Conservation (phyloP, 768 basidiomycete genomes). For the Chalciporus sphaerocephalus region DNA sequence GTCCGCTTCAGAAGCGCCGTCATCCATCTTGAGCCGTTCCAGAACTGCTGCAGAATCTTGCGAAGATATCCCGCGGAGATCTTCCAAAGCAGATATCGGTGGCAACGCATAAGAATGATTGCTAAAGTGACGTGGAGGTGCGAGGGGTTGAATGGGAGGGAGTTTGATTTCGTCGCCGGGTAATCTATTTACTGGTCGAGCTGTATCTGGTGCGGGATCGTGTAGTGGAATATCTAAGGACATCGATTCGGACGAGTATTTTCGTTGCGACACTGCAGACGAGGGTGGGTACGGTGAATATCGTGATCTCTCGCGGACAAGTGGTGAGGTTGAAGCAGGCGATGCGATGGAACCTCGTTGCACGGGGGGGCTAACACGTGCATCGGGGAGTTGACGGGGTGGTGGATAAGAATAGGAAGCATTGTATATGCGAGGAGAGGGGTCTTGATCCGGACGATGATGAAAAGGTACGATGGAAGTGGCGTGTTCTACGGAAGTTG, state of each 20-base stretch:
- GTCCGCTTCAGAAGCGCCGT: slow-evolving; percentile 28
- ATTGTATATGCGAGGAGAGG: slow-evolving; percentile 25
- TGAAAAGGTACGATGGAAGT: slow-evolving; percentile 9
- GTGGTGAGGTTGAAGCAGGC: slow-evolving; percentile 24
- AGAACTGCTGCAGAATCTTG: slow-evolving; percentile 64
- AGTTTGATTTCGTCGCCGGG: slow-evolving; percentile 37
- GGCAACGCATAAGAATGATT: slow-evolving; percentile 53
- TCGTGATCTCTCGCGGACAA: slow-evolving; percentile 28
- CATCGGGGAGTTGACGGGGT: slow-evolving; percentile 25
- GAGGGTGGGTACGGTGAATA: slow-evolving; percentile 47
- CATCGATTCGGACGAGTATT: slow-evolving; percentile 25
- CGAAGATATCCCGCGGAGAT: slow-evolving; percentile 47
- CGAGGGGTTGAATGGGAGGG: slow-evolving; percentile 40
- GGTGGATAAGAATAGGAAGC: slow-evolving; percentile 29
- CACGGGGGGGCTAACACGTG: slow-evolving; percentile 29
- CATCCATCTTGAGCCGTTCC: slow-evolving; percentile 56
- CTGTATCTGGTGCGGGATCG: slow-evolving; percentile 26
- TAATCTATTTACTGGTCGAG: slow-evolving; percentile 18
- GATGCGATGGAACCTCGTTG: slow-evolving; percentile 28
- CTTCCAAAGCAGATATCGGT: slow-evolving; percentile 67
- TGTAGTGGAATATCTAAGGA: slow-evolving; percentile 35
- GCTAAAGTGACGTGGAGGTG: slow-evolving; percentile 23
- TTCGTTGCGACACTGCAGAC: slow-evolving; percentile 20
- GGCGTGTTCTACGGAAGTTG: slow-evolving; percentile 23
- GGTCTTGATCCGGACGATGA: slow-evolving; percentile 23